A percentile compares a stretch with the other conserved stretches of the same genome.
Conservation (phyloP, 305 asterid genomes). For the Fraxinus ornus region DNA sequence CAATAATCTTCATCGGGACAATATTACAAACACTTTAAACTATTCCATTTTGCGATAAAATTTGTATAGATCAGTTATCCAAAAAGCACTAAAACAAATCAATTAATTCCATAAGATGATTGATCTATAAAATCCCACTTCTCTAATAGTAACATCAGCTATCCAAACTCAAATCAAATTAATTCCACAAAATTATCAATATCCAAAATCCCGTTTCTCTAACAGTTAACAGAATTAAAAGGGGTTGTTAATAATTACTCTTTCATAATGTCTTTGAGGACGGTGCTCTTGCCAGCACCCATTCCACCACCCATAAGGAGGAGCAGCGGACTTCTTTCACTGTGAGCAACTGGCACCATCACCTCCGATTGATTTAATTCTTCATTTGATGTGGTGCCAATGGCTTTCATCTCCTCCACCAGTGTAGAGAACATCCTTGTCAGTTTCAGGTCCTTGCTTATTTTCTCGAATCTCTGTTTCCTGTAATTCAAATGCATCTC, state of each 20-base stretch:
- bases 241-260: slow-evolving; percentile 42
- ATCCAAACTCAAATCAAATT: neutral
- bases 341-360: slow-evolving; percentile 76
- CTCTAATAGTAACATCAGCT: neutral
- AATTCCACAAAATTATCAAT: neutral
- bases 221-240: neutral
- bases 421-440: slow-evolving; percentile 65
- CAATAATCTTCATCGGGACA: neutral
- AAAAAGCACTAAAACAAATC: neutral
- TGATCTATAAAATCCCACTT: neutral
- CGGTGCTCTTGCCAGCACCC: slow-evolving; percentile 99
- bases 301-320: slow-evolving; percentile 98
- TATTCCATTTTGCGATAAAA: neutral
- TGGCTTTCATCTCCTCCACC: slow-evolving; percentile 84
- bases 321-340: slow-evolving; percentile 78
- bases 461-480: slow-evolving; percentile 80
- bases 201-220: neutral
- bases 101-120: neutral
- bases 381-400: slow-evolving; percentile 37
- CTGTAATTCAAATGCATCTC: slow-evolving; percentile 27
- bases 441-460: slow-evolving; percentile 71
- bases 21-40: neutral
- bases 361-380: slow-evolving; percentile 56
- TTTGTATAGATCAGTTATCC: neutral
- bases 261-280: slow-evolving; percentile 82